phyloP scores from a whole-genome alignment of 2,329 filamentous ascomycete genomes.

The Arthrinium puccinioides region DNA sequence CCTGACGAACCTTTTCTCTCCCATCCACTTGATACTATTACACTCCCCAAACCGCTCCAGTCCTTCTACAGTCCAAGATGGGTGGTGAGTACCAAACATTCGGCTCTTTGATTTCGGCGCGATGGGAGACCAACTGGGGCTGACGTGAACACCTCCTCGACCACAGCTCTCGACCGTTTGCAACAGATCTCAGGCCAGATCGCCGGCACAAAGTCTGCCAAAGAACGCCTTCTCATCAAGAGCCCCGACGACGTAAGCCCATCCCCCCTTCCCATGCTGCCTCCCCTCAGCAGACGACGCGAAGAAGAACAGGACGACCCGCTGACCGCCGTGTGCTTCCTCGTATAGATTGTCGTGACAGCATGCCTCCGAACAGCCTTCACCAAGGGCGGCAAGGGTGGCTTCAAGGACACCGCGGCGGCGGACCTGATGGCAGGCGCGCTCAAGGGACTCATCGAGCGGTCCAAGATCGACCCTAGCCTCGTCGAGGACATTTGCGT shows the following conservation, averaged over 20 bases:
- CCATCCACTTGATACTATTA: too few relatives aligned
- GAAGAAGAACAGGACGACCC: too few relatives aligned
- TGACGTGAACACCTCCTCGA: slow-evolving; percentile 3
- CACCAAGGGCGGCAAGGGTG: slow-evolving; percentile 87
- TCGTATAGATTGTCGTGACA: slow-evolving; percentile 73
- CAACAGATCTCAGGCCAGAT: slow-evolving; percentile 57
- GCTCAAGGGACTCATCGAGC: slow-evolving; percentile 72
- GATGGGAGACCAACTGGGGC: neutral
- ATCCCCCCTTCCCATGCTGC: neutral
- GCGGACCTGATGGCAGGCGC: slow-evolving; percentile 80
- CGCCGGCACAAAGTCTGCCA: slow-evolving; percentile 35
- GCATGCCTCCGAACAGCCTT: slow-evolving; percentile 86
- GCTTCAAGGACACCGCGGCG: slow-evolving; percentile 89
- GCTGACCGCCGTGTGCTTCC: too few relatives aligned
- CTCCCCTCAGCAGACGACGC: slow-evolving; percentile 13
- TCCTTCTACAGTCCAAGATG: too few relatives aligned
- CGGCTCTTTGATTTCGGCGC: neutral
- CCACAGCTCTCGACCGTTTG: slow-evolving; percentile 47
- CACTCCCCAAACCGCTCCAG: too few relatives aligned
- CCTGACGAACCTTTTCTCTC: too few relatives aligned
- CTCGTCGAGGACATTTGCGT: slow-evolving; percentile 91
- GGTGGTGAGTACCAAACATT: slow-evolving; percentile 11
- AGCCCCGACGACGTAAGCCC: slow-evolving; percentile 55
- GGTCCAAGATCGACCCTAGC: slow-evolving; percentile 80
- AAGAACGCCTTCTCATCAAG: slow-evolving; percentile 56